Conservation (phyloP, 169 alveolate species). For the Theileria parva region DNA sequence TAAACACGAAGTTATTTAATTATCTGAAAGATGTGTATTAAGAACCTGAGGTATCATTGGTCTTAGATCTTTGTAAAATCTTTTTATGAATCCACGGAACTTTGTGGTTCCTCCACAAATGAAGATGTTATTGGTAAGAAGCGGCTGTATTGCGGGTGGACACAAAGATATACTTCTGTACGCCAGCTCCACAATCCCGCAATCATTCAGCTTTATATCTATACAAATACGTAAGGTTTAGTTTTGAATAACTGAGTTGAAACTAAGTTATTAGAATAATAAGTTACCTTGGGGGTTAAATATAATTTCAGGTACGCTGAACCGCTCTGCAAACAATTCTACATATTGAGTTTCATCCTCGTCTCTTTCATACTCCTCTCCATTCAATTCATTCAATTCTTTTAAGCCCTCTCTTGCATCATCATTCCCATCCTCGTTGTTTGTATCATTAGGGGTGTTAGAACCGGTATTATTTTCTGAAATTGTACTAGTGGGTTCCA, state of each 20-base stretch:
- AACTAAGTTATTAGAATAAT: background rate
- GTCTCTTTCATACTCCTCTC: conserved; percentile 8
- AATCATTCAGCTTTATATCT: conserved; percentile 51
- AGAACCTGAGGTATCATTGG: conserved; percentile 41
- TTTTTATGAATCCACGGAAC: conserved; percentile 43
- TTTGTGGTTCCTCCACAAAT: conserved; percentile 64
- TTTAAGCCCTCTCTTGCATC: background rate
- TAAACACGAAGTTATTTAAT: background rate
- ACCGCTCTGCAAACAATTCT: conserved; percentile 46
- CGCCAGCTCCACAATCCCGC: conserved; percentile 66
- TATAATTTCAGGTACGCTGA: conserved; percentile 50
- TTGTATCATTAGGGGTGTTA: background rate
- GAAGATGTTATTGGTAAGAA: conserved; percentile 52
- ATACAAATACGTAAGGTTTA: background rate
- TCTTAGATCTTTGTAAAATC: conserved; percentile 52
- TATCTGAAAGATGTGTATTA: background rate
- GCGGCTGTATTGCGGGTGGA: conserved; percentile 42
- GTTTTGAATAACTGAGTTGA: background rate
- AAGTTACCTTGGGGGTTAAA: conserved; percentile 59
- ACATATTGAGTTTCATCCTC: conserved; percentile 18
- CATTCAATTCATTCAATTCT: background rate
- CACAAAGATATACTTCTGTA: conserved; percentile 42
- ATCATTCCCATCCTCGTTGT: background rate
- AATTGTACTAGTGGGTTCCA: background rate
- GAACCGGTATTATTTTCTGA: background rate